Base-by-base conservation (phyloP, 805 yeast species). In the Teunomyces atbi region DNA sequence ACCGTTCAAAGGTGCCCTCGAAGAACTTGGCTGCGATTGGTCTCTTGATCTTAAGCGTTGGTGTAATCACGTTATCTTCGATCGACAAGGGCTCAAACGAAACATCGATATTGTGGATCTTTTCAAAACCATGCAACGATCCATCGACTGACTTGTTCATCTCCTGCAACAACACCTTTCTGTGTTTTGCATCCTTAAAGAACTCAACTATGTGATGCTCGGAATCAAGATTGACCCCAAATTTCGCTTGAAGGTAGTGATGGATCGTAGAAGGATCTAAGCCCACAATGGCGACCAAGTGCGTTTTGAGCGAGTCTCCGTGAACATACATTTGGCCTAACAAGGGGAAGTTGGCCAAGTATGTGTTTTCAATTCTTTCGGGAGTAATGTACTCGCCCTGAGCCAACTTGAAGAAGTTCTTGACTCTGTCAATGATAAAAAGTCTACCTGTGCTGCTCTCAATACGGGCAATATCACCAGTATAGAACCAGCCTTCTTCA, bases 341-440 rank as follows among this genome's bases (percentile, higher is more conserved):
- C 2, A 63, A 34, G 1, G 85, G 74, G 54, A 78, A 74, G 21
- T 72, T 66, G 0, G 85, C 71, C 29, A 81, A 60, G 60, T 85
- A 84, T 12, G 68, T 64, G 56, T 82, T 83, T 59, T 86, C 92
- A 53, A 86, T 79, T 62, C 79, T 83, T 57, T 86, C 94, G 15
- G 89, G 87, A 0, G 89, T 85, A 45, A 86, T 78, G 62, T 85
- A 86, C 64, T 71, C 77, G 46, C 77, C 77, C 52, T 71, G 76
- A 5, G 76, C 60, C 52, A 71, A 66, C 52, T 86, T 86, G 73
- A 85, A 86, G 67, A 86, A 85, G 66, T 86, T 86, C 70, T 86
- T 86, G 33, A 86, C 89, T 50, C 94, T 73, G 58, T 86, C 94
- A 54, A 86, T 75, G 47, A 86, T 81, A 42, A 64, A 69, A 19